These are phyloP conservation scores for Verticillium isaacii DNA, from an alignment of 2,329 filamentous ascomycete species.

Conservation along the genomic window DNA sequence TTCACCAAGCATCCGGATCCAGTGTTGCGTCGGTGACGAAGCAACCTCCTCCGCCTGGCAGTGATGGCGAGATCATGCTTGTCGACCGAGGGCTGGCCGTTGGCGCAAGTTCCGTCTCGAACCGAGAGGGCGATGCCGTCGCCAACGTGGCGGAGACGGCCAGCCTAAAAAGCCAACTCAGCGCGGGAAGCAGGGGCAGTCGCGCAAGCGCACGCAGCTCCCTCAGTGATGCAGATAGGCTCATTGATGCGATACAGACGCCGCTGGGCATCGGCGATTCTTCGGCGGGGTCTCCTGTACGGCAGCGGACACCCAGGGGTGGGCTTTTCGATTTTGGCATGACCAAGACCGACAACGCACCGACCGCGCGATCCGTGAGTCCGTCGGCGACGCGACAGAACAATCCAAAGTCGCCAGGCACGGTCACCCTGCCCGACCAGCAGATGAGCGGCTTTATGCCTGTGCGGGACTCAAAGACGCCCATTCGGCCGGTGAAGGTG, in stretches of 20 bases:
- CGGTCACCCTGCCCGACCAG: conserved; percentile 14
- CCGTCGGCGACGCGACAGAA: conserved; percentile 2
- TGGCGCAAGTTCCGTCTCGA: not conserved
- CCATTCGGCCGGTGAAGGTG: conserved; percentile 42
- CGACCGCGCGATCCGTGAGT: not conserved
- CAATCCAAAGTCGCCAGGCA: conserved; percentile 10
- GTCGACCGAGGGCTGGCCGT: conserved; percentile 42
- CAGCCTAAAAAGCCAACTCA: conserved; percentile 25
- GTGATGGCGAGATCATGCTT: conserved; percentile 55
- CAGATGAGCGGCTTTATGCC: conserved; percentile 28
- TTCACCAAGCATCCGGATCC: conserved; percentile 15
- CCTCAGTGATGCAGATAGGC: conserved; percentile 60
- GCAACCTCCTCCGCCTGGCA: conserved; percentile 18
- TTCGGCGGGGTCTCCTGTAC: not conserved
- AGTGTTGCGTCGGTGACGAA: conserved; percentile 25
- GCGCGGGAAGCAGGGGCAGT: conserved; percentile 34
- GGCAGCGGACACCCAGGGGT: conserved; percentile 16
- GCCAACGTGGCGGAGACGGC: conserved; percentile 14
- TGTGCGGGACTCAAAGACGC: conserved; percentile 39
- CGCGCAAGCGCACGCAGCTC: conserved; percentile 41
- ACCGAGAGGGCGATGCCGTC: not conserved
- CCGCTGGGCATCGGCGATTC: conserved; percentile 35
- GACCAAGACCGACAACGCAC: not conserved
- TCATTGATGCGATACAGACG: conserved; percentile 68
- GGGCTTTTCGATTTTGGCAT: not conserved